Base-by-base conservation (phyloP, 192 early-diverging fungal genomes). In the Spizellomyces punctatus region DNA sequence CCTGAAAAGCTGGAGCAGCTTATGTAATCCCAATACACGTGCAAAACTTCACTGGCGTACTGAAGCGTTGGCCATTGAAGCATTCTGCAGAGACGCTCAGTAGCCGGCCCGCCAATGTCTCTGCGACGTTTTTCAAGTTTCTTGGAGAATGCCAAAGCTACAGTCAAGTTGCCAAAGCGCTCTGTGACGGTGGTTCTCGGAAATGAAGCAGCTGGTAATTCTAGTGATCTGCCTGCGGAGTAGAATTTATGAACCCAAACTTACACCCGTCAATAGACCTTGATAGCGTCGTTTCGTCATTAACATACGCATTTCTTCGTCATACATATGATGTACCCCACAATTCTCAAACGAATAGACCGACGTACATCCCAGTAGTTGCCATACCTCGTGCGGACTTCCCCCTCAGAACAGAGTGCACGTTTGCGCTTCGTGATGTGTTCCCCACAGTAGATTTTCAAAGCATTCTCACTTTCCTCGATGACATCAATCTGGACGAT, bases 171-270 rank as follows among this genome's bases (percentile, higher is more conserved):
- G 3, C 27, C 27, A 3, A 36, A 36, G 27, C 27, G 27, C 27
- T 36, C 27, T 36, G 27, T 36, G 27, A 76, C 76, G 17, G 19
- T 92, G 42, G 88, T 91, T 21, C 78, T 83, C 36, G 91, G 91
- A 42, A 92, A 92, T 67, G 91, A 92, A 72, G 88, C 90, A n/a
- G 89, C 88, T 22, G 90, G 89, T 89, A 78, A 47, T 36, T 3
- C 27, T 36, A 3, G 27, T 36, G 27, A 54, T 17, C 21, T 10
- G 42, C 59, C 42, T 44, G 14, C 9, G n/a, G n/a, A 5, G 60
- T n/a, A 16, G 58, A 44, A 19, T 41, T 64, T 17, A 47, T 47
- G 16, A 9, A 58, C 50, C 27, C 1, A 64, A 17, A 46, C 54
- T 12, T 55, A 9, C 12, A 16, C 22, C 50, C n/a, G 22, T n/a